phyloP scores from a whole-genome alignment of 1,139 yeast genomes.

The Geotrichum candidum region DNA sequence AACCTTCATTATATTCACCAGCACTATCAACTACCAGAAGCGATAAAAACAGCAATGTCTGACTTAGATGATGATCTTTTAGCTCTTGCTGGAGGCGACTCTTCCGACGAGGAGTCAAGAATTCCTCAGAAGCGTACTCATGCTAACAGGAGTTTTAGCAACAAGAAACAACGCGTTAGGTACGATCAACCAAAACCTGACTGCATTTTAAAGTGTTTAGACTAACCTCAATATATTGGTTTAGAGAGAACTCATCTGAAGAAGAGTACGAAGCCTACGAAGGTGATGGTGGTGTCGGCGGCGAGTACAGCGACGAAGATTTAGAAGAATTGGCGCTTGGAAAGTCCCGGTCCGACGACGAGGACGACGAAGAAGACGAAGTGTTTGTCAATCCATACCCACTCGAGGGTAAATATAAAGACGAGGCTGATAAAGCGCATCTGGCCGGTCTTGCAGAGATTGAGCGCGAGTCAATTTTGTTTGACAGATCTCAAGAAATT shows the following conservation, averaged over 20 bases:
- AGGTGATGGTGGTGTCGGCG: slow-evolving; percentile 31
- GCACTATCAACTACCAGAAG: not conserved
- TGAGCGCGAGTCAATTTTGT: slow-evolving; percentile 81
- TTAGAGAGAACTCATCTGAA: slow-evolving; percentile 15
- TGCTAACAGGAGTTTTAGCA: slow-evolving; percentile 1
- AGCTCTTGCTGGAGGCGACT: slow-evolving; percentile 68
- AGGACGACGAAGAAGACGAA: slow-evolving; percentile 39
- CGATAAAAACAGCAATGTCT: slow-evolving; percentile 24
- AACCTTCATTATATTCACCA: not conserved
- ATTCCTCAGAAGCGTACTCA: slow-evolving; percentile 16
- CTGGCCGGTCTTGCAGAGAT: slow-evolving; percentile 80
- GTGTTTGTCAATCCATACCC: slow-evolving; percentile 74
- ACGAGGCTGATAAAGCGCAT: slow-evolving; percentile 65
- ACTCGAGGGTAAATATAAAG: slow-evolving; percentile 81
- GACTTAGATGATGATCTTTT: slow-evolving; percentile 63
- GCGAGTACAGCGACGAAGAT: slow-evolving; percentile 30
- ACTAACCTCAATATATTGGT: not conserved
- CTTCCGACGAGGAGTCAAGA: slow-evolving; percentile 24
- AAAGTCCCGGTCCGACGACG: slow-evolving; percentile 28
- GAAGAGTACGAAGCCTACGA: slow-evolving; percentile 35
- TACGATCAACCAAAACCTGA: slow-evolving; percentile 8
- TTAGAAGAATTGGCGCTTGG: slow-evolving; percentile 34
- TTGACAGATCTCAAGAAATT: slow-evolving; percentile 88
- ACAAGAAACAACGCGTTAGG: slow-evolving; percentile 27
- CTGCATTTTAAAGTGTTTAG: not conserved